Percentiles rank a stretch among this genome's conserved stretches.
Conservation (phyloP, 768 basidiomycete genomes). For the Russula compacta region DNA sequence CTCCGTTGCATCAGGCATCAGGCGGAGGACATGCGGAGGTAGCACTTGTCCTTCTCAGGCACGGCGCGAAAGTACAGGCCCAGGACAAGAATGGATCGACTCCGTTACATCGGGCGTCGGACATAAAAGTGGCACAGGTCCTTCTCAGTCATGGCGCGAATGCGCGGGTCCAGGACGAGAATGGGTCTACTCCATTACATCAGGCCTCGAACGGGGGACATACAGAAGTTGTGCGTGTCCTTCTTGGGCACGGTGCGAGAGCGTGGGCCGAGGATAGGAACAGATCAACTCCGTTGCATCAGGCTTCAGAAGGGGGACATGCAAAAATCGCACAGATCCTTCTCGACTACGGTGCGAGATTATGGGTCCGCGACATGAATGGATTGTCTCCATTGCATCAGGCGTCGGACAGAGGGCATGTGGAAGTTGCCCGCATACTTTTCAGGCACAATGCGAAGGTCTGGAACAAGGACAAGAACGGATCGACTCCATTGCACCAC, state of each 20-base stretch:
- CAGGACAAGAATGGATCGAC: no score
- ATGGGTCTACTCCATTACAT: background rate
- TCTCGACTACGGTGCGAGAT: background rate
- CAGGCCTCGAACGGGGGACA: background rate
- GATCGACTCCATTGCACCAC: no score
- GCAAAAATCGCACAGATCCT: background rate
- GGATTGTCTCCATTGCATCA: background rate
- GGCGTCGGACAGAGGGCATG: background rate
- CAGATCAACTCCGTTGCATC: background rate
- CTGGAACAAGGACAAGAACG: background rate
- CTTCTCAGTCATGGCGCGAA: background rate
- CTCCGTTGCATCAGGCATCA: no score
- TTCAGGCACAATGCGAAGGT: background rate
- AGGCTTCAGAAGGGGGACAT: background rate
- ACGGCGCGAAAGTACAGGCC: no score
- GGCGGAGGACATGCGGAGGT: no score
- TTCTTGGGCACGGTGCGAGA: background rate
- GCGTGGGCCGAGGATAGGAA: background rate
- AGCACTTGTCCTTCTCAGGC: no score
- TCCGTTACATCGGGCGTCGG: no score
- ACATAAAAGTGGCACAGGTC: no score
- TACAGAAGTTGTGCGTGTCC: background rate
- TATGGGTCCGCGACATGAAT: background rate
- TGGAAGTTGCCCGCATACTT: background rate
- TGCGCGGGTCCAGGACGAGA: background rate